These are phyloP conservation scores for Gremmenia infestans DNA, from an alignment of 2,329 filamentous ascomycete species.

Conservation along the genomic window DNA sequence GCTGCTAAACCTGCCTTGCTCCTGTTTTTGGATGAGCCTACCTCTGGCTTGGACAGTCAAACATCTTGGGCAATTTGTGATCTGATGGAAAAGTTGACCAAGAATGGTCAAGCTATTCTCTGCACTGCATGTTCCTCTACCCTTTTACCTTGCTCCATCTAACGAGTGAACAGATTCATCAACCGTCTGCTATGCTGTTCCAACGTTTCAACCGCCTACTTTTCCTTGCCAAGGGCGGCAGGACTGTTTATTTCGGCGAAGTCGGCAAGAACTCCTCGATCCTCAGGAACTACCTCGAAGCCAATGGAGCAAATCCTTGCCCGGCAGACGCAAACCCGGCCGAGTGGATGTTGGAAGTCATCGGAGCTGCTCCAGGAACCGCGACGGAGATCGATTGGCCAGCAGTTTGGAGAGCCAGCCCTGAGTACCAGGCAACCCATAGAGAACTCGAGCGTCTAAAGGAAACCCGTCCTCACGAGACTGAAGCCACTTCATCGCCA, in stretches of 20 bases:
- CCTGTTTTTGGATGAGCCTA: constrained; percentile 90
- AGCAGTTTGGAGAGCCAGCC: constrained; percentile 53
- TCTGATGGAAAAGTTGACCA: constrained; percentile 81
- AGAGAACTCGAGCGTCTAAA: constrained; percentile 50
- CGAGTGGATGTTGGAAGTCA: constrained; percentile 68
- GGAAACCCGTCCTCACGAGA: constrained; percentile 35
- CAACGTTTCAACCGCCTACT: constrained; percentile 80
- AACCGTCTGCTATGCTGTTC: constrained; percentile 89
- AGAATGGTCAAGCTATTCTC: constrained; percentile 82
- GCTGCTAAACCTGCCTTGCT: constrained; percentile 86
- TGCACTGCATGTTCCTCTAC: constrained; percentile 51
- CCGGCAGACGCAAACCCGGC: constrained; percentile 70
- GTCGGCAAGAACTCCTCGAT: constrained; percentile 65
- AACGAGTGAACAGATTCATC: constrained; percentile 58
- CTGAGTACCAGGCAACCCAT: constrained; percentile 36
- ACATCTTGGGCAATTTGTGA: constrained; percentile 89
- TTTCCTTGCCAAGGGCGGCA: constrained; percentile 69
- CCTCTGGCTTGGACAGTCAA: constrained; percentile 86
- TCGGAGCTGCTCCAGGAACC: constrained; percentile 55
- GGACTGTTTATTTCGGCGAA: constrained; percentile 76
- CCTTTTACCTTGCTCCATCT: neutral
- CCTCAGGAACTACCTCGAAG: constrained; percentile 70
- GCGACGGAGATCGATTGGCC: constrained; percentile 58
- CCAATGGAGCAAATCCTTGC: constrained; percentile 60
- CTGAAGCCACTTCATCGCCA: constrained; percentile 10